Base-by-base conservation (phyloP, 352 stramenopile species). In the Hyaloperonospora brassicae region DNA sequence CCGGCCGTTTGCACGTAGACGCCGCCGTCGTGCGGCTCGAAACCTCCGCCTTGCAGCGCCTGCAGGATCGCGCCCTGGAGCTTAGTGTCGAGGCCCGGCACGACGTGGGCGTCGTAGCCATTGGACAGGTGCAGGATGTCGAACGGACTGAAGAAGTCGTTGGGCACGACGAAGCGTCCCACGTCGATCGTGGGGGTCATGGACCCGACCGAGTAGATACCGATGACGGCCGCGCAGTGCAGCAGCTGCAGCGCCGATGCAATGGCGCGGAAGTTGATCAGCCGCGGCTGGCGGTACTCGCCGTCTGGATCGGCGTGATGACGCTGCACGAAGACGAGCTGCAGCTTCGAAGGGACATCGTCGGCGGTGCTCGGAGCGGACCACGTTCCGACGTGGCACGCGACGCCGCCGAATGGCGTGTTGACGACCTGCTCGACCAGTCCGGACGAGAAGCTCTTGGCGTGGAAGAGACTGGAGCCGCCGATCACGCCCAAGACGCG, bases 61-160 rank as follows among this genome's bases (percentile, higher is more conserved):
- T 66, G 52, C 35, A 90, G 36, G 25, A 94, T 45, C 24, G 69
- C 63, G 10, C 22, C 25, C 27, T 79, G 80, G 51, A 93, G 63
- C 46, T 70, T 62, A 2, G 52, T 12, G 46, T 58, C 64, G 45
- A 86, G 64, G 57, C 86, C 76, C 3, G 85, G 83, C 50, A 95
- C 82, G n/a, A 89, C 66, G 64, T 95, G 85, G 11, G 81, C 85
- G 45, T 90, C 78, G 59, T 93, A 89, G 58, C 89, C 65, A 34
- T 66, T 71, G 24, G 79, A 93, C 57, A 95, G 61, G 65, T 91
- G 79, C 43, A 91, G 61, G 53, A 92, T 87, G 63, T 92, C 70
- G 49, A 90, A 93, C 17, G 84, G 84, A 49, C 87, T 94, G 57
- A 94, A 95, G 58, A 83, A 95, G 68, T 95, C 86, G 27, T 95